Evolutionary conservation across 805 yeast species (phyloP).

Genomic region (Saccharomycopsis oosterbeekiorum): DNA sequence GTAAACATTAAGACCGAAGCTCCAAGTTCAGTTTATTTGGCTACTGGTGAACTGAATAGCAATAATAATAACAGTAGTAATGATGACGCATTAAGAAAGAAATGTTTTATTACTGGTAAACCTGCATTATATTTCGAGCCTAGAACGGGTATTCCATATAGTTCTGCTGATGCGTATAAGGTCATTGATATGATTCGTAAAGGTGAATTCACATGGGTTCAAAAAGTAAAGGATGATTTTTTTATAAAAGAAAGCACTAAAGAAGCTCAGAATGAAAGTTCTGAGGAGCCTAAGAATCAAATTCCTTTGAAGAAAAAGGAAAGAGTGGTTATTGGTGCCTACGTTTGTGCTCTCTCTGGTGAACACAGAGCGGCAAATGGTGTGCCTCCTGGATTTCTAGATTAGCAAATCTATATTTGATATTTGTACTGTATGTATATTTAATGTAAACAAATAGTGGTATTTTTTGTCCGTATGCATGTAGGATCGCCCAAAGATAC

Average conservation of each 20-base stretch:
- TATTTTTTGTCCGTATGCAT: too few species aligned
- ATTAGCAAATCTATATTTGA: background rate
- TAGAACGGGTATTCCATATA: constrained; percentile 75
- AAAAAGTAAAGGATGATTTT: constrained; percentile 13
- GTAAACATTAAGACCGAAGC: constrained; percentile 54
- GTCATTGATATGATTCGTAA: constrained; percentile 41
- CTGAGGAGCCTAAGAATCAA: constrained; percentile 45
- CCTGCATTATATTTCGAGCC: constrained; percentile 86
- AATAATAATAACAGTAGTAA: background rate
- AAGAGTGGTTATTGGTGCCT: constrained; percentile 38
- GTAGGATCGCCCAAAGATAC: too few species aligned
- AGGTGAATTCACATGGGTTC: constrained; percentile 42
- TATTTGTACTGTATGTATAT: too few species aligned
- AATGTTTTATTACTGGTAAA: constrained; percentile 68
- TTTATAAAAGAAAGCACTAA: constrained; percentile 21
- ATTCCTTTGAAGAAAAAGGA: constrained; percentile 34
- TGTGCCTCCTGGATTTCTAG: constrained; percentile 73
- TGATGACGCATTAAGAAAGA: constrained; percentile 33
- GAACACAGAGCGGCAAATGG: constrained; percentile 60
- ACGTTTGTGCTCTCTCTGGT: constrained; percentile 29
- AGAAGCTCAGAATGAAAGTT: constrained; percentile 42
- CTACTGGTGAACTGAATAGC: constrained; percentile 40
- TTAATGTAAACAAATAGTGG: too few species aligned
- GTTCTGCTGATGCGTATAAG: constrained; percentile 71
- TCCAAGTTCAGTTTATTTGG: constrained; percentile 62